phyloP scores from a whole-genome alignment of 2,329 filamentous ascomycete species.

The Cadophora luteo-olivacea region DNA sequence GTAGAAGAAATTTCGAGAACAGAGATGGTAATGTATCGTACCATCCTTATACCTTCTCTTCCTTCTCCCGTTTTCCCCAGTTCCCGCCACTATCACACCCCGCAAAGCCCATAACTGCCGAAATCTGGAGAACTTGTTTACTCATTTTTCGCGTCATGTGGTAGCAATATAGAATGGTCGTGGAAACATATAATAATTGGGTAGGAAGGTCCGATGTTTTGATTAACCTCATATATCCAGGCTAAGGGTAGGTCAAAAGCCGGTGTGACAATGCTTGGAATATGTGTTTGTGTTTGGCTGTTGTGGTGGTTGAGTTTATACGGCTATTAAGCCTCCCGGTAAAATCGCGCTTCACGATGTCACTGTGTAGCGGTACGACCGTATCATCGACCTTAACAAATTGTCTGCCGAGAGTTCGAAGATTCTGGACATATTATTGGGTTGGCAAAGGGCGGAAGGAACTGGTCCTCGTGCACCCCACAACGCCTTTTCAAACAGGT shows the following conservation, averaged over 20 bases:
- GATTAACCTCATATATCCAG: not conserved
- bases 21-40: not conserved
- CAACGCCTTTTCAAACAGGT: not conserved
- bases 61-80: slow-evolving; percentile 1
- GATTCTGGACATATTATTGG: not conserved
- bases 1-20: slow-evolving; percentile 8
- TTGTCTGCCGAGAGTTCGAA: not conserved
- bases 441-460: not conserved
- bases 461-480: not conserved
- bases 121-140: slow-evolving; percentile 11
- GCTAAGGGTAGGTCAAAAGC: not conserved
- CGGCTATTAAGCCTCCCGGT: not conserved
- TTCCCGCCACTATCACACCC: not conserved
- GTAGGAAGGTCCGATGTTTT: slow-evolving; percentile 5
- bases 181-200: not conserved
- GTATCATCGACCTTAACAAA: not conserved
- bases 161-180: not conserved
- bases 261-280: not conserved
- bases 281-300: not conserved
- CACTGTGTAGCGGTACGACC: not conserved
- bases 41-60: slow-evolving; percentile 1
- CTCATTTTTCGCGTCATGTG: slow-evolving; percentile 9
- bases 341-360: not conserved
- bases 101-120: slow-evolving; percentile 9
- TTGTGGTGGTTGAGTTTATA: not conserved